phyloP scores from a whole-genome alignment of 140 eudicot species.

The Flaveria floridana region DNA sequence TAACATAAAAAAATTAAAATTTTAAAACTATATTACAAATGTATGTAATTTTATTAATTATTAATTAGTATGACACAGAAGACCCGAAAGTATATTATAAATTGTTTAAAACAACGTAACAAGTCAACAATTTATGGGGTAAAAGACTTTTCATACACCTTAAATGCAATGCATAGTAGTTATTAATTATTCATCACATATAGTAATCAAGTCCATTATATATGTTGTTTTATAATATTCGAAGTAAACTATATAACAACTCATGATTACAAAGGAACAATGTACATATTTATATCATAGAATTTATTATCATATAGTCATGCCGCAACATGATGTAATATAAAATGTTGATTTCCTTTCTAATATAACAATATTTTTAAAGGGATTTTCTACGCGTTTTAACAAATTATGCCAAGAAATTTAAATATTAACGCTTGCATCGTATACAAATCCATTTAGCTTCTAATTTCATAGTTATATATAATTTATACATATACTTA shows the following conservation, averaged over 20 bases:
- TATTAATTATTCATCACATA: neutral
- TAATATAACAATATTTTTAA: neutral
- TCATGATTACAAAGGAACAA: neutral
- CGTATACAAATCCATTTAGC: neutral
- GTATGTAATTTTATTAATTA: neutral
- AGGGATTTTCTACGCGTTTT: neutral
- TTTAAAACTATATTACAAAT: no score
- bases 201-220: neutral
- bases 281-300: neutral
- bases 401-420: neutral
- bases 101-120: neutral
- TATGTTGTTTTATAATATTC: neutral
- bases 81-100: neutral
- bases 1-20: no score
- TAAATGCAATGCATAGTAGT: neutral
- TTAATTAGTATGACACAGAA: neutral
- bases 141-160: neutral
- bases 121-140: neutral
- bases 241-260: neutral
- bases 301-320: conserved; percentile 12
- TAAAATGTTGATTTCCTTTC: neutral
- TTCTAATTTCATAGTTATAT: neutral
- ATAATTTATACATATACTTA: neutral
- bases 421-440: neutral
- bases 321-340: conserved; percentile 19